phyloP scores from a whole-genome alignment of 768 basidiomycete species.

The Paxillus involutus region DNA sequence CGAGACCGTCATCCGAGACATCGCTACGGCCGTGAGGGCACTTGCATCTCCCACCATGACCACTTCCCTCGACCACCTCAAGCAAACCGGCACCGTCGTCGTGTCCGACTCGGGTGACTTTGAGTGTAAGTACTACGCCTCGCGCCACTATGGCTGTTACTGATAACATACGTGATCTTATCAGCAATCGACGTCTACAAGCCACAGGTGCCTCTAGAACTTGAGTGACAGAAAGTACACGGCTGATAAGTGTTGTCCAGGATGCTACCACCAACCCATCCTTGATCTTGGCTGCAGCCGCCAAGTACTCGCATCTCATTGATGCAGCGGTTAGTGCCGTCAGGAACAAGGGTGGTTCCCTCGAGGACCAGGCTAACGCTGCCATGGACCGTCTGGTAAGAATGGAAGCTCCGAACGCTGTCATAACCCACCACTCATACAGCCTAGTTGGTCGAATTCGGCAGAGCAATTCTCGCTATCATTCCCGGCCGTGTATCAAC shows the following conservation, averaged over 20 bases:
- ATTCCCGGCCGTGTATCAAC: conserved; percentile 99
- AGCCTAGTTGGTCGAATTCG: conserved; percentile 91
- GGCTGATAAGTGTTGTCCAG: conserved; percentile 36
- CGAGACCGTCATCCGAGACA: too few species aligned
- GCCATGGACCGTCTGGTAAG: conserved; percentile 89
- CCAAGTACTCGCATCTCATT: conserved; percentile 81
- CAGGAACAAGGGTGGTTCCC: conserved; percentile 77
- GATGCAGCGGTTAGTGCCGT: conserved; percentile 71
- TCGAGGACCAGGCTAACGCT: conserved; percentile 73
- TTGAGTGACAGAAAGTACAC: conserved; percentile 9
- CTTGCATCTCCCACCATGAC: conserved; percentile 54
- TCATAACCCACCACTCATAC: conserved; percentile 7
- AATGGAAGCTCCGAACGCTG: conserved; percentile 19
- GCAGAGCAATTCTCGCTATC: conserved; percentile 90
- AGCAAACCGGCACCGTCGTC: conserved; percentile 92
- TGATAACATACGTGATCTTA: conserved; percentile 26
- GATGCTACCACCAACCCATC: conserved; percentile 99
- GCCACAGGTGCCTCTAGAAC: conserved; percentile 62
- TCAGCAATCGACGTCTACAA: conserved; percentile 94
- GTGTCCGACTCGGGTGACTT: conserved; percentile 98
- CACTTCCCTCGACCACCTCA: conserved; percentile 80
- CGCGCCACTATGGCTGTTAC: conserved; percentile 16
- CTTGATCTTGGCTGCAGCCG: conserved; percentile 88
- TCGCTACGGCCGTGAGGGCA: too few species aligned
- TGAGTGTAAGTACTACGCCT: conserved; percentile 50